Conservation (phyloP, 345 rosid species). For the Euphorbia pulcherrima region DNA sequence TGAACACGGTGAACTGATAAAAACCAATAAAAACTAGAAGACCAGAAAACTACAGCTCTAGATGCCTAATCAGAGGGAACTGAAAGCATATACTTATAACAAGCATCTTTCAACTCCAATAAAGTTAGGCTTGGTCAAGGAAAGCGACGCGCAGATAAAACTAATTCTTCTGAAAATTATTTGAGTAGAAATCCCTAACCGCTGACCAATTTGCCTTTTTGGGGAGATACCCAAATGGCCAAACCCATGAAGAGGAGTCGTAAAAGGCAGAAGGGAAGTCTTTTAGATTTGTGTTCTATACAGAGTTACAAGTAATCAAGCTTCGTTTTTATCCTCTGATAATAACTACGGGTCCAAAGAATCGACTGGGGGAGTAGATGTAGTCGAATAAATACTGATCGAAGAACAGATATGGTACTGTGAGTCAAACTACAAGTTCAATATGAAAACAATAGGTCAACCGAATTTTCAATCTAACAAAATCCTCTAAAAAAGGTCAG, state of each 20-base stretch:
- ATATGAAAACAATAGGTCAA: not conserved
- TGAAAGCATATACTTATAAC: not conserved
- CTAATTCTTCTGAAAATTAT: not conserved
- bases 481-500: not conserved
- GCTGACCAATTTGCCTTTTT: not conserved
- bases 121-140: not conserved
- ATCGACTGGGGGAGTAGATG: not conserved
- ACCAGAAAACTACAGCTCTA: too few relatives aligned
- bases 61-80: not conserved
- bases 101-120: not conserved
- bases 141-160: not conserved
- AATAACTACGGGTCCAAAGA: not conserved
- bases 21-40: not conserved
- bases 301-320: not conserved
- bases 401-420: too few relatives aligned
- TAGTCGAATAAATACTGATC: not conserved
- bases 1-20: not conserved
- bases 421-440: not conserved
- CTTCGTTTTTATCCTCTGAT: not conserved
- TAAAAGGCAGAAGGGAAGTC: not conserved
- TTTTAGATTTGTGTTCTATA: not conserved
- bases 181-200: not conserved
- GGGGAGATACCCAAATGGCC: not conserved
- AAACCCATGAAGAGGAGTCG: too few relatives aligned
- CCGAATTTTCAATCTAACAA: not conserved